Percentiles rank a stretch among this genome's conserved stretches.
These are phyloP conservation scores for Solanum peruvianum DNA, from an alignment of 257 asterid species.

Conservation along the genomic window DNA sequence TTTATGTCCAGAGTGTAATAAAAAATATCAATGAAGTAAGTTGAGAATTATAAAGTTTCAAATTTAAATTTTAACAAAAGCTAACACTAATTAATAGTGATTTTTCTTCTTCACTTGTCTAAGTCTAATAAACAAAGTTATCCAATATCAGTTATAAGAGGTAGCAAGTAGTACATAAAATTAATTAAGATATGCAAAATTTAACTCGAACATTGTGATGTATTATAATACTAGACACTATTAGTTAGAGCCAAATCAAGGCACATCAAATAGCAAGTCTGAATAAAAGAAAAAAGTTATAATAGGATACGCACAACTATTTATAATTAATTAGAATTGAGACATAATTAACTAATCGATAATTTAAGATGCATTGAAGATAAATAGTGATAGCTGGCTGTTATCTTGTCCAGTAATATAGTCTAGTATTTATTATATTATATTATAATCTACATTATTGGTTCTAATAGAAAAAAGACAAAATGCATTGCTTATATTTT, in stretches of 20 bases:
- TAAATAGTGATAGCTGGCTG: neutral
- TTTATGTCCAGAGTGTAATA: no score
- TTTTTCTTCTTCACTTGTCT: neutral
- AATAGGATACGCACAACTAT: neutral
- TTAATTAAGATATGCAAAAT: neutral
- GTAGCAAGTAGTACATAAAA: neutral
- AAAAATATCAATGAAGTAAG: fast-evolving
- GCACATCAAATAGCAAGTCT: neutral
- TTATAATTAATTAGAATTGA: neutral
- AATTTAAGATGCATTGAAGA: neutral
- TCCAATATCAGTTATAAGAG: no score
- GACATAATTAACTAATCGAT: neutral
- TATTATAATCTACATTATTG: neutral
- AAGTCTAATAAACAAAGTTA: neutral
- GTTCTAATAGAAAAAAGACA: neutral
- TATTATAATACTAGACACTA: no score
- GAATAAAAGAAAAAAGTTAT: neutral
- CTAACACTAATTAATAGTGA: neutral
- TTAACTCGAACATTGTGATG: neutral
- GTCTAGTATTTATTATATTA: neutral
- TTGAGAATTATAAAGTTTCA: no score
- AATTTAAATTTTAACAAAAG: no score
- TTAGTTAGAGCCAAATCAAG: neutral
- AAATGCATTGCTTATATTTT: neutral
- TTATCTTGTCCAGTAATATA: neutral